Evolutionary conservation across 2,329 filamentous ascomycete species (phyloP).

Genomic region (Diaporthe citri): DNA sequence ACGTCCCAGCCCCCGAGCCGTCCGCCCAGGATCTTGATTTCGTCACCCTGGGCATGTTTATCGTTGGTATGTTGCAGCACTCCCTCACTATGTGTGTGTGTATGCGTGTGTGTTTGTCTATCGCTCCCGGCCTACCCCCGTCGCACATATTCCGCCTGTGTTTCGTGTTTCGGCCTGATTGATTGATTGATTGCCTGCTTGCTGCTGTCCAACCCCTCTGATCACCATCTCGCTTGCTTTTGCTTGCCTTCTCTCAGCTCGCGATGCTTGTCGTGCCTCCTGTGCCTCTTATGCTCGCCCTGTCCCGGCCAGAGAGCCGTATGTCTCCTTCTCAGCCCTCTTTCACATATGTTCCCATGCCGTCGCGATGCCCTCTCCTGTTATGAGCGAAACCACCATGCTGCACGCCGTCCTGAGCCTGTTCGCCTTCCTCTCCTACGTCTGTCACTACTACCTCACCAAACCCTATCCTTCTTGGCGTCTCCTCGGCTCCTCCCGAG

Average conservation of each 20-base stretch:
- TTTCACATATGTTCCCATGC: too few species aligned
- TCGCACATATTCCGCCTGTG: neutral
- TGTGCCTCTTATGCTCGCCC: neutral
- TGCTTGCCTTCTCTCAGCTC: neutral
- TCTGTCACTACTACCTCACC: conserved; percentile 32
- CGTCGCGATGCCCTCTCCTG: neutral
- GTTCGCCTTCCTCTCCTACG: conserved; percentile 13
- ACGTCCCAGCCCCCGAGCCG: conserved; percentile 38
- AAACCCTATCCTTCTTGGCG: conserved; percentile 4
- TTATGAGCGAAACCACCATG: conserved; percentile 11
- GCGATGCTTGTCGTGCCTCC: neutral
- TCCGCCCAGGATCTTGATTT: conserved; percentile 68
- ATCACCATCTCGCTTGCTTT: neutral
- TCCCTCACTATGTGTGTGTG: neutral
- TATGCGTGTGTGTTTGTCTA: neutral
- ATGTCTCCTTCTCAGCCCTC: neutral
- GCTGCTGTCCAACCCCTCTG: conserved; percentile 1
- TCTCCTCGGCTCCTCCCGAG: neutral
- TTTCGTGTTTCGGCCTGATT: conserved; percentile 27
- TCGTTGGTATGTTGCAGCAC: conserved; percentile 66
- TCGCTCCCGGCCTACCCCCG: neutral
- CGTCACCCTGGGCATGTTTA: conserved; percentile 80
- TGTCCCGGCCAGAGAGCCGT: neutral
- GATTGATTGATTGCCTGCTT: conserved; percentile 28
- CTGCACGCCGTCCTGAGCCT: conserved; percentile 30